Conservation (phyloP, 371 early-diverging fungal genomes). For the Coemansia sp. region DNA sequence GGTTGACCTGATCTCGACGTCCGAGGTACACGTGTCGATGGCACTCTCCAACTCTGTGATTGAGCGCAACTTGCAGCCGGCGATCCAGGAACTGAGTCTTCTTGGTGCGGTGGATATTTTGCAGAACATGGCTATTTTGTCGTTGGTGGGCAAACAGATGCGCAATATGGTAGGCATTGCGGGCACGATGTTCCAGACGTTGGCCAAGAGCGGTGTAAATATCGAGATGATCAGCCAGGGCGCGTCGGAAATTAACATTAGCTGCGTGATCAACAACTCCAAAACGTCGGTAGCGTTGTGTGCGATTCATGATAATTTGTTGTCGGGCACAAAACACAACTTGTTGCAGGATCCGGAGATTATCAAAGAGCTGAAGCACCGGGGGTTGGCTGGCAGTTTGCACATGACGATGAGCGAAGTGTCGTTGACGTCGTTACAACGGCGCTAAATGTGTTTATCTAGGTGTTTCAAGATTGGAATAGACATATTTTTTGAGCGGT, state of each 20-base stretch:
- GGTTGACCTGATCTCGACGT: conserved; percentile 94
- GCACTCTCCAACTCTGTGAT: conserved; percentile 73
- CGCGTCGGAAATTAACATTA: conserved; percentile 94
- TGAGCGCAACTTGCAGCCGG: conserved; percentile 64
- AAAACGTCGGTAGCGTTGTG: conserved; percentile 74
- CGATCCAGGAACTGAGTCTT: conserved; percentile 66
- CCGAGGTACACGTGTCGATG: conserved; percentile 95
- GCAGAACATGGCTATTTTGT: conserved; percentile 88
- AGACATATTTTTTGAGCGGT: background rate
- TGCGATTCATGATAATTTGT: conserved; percentile 79
- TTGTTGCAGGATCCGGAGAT: conserved; percentile 42
- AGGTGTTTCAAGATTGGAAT: background rate
- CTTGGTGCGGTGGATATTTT: conserved; percentile 76
- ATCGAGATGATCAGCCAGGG: conserved; percentile 99
- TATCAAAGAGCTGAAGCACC: conserved; percentile 37
- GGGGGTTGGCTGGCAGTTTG: conserved; percentile 23
- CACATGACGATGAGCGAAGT: conserved; percentile 46
- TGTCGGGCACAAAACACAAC: conserved; percentile 49
- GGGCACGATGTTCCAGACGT: conserved; percentile 86
- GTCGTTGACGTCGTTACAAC: conserved; percentile 26
- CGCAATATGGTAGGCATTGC: conserved; percentile 94
- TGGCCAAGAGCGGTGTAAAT: conserved; percentile 87
- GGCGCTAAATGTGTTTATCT: background rate
- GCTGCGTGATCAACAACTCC: conserved; percentile 87
- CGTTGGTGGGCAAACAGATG: conserved; percentile 95